These are phyloP conservation scores for Diaporthe vaccinii DNA, from an alignment of 2,329 filamentous ascomycete genomes.

Conservation along the genomic window DNA sequence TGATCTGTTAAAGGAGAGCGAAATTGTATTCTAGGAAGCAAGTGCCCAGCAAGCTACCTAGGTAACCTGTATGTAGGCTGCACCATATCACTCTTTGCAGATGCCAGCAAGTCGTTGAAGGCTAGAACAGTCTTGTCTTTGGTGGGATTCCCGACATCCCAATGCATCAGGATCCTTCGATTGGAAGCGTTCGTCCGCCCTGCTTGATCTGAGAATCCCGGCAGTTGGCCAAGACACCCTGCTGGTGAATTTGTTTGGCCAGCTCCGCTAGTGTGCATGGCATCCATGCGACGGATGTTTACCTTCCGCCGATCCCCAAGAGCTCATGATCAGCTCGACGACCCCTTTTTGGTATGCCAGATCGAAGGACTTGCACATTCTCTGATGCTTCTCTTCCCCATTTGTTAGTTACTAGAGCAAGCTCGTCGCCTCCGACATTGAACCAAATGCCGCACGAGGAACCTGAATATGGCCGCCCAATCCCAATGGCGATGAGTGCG, in stretches of 20 bases:
- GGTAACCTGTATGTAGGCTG: background rate
- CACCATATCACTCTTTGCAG: background rate
- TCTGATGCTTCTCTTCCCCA: too few relatives aligned
- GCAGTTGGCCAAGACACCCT: background rate
- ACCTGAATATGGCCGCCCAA: background rate
- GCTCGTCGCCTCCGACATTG: too few relatives aligned
- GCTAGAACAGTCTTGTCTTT: background rate
- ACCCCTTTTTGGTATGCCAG: background rate
- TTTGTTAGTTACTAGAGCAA: too few relatives aligned
- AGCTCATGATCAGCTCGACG: background rate
- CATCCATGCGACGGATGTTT: slow-evolving; percentile 23
- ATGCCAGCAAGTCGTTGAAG: background rate
- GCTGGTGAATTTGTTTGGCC: slow-evolving; percentile 5
- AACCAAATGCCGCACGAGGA: background rate
- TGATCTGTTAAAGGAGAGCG: background rate
- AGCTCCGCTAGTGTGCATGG: slow-evolving; percentile 20
- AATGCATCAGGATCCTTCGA: background rate
- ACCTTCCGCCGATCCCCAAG: background rate
- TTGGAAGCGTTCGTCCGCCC: background rate
- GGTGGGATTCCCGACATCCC: background rate
- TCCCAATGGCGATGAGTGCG: background rate
- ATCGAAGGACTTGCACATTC: background rate
- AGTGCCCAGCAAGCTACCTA: background rate
- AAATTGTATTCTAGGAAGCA: background rate
- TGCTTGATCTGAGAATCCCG: slow-evolving; percentile 3